Evolutionary conservation across 2,329 filamentous ascomycete species (phyloP).

Genomic region (Aspergillus nomiae): DNA sequence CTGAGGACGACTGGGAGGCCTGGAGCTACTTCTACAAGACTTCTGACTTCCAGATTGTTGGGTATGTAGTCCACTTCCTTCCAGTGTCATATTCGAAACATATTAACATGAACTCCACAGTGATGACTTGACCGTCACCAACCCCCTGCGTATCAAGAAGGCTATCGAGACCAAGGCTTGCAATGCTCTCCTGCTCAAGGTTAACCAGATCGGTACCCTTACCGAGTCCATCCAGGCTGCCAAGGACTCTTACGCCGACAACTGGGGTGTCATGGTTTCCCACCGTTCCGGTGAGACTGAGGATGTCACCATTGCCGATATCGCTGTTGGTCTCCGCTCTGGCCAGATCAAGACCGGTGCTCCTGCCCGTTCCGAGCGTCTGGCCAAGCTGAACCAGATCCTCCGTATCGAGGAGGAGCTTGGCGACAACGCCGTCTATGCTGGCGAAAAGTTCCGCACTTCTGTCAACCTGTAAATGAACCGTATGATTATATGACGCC

Average conservation of each 20-base stretch:
- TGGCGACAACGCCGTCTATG: constrained; percentile 85
- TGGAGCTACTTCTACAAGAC: constrained; percentile 99
- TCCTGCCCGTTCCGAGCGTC: constrained; percentile 92
- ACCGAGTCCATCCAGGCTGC: constrained; percentile 98
- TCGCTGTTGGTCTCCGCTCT: constrained; percentile 92
- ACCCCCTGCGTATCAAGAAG: constrained; percentile 99
- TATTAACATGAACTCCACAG: constrained; percentile 36
- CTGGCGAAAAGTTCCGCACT: constrained; percentile 88
- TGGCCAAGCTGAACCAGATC: constrained; percentile 99
- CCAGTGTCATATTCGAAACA: neutral
- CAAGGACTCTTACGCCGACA: constrained; percentile 94
- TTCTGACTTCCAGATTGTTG: constrained; percentile 96
- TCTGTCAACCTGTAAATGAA: constrained; percentile 77
- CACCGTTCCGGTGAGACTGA: constrained; percentile 99
- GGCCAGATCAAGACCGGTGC: constrained; percentile 99
- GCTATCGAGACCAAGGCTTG: constrained; percentile 98
- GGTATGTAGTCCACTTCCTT: constrained; percentile 41
- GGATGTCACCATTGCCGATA: constrained; percentile 98
- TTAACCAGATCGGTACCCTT: constrained; percentile 99
- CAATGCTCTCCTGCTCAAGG: constrained; percentile 97
- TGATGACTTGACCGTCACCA: constrained; percentile 98
- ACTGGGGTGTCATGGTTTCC: constrained; percentile 99
- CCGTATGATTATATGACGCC: constrained; percentile 3
- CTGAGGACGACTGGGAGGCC: constrained; percentile 99
- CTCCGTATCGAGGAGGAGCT: constrained; percentile 99